phyloP scores from a whole-genome alignment of 208 protist genomes.

The Leishmania braziliensis region DNA sequence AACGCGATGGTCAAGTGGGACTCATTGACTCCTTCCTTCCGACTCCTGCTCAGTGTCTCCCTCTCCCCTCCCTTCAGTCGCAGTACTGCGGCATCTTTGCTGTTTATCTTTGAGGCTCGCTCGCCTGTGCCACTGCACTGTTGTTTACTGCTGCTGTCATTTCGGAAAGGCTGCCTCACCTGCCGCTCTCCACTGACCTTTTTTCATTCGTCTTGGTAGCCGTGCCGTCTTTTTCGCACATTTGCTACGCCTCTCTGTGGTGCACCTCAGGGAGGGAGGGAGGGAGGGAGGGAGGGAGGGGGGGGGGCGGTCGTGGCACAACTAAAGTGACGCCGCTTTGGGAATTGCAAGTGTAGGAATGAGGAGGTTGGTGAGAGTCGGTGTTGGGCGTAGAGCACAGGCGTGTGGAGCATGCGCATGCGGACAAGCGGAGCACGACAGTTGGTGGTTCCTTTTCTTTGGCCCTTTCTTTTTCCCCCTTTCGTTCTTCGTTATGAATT shows the following conservation, averaged over 20 bases:
- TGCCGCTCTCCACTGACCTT: neutral
- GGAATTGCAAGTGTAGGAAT: neutral
- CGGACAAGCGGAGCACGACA: neutral
- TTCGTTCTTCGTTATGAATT: neutral
- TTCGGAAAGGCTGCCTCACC: neutral
- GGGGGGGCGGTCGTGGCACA: neutral
- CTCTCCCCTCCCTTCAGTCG: neutral
- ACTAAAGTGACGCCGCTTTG: neutral
- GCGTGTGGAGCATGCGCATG: neutral
- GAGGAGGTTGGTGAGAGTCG: neutral
- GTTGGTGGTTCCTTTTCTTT: neutral
- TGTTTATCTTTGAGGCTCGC: neutral
- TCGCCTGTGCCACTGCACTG: neutral
- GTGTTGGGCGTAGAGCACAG: neutral
- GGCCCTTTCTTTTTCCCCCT: neutral
- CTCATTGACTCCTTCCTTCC: too few species aligned
- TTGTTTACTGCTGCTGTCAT: neutral
- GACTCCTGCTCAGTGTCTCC: neutral
- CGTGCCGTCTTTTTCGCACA: neutral
- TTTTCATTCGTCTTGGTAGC: neutral
- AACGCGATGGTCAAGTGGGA: neutral
- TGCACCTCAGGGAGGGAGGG: neutral
- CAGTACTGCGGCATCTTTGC: neutral
- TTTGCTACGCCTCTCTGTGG: neutral
- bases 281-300: neutral